Evolutionary conservation across 768 basidiomycete genomes (phyloP).

Genomic region (Russula abietina): DNA sequence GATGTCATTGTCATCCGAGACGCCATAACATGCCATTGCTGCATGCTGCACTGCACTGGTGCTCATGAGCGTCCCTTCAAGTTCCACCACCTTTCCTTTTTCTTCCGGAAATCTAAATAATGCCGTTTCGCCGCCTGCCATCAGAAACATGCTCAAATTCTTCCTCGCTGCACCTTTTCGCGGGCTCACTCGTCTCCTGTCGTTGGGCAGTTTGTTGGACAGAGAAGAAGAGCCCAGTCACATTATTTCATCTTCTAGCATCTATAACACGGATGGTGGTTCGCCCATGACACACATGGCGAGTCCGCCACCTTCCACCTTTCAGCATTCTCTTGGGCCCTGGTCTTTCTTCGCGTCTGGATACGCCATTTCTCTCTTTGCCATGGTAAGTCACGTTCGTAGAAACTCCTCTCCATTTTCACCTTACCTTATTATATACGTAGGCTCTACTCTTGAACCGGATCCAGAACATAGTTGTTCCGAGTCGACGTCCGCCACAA

Average conservation of each 20-base stretch:
- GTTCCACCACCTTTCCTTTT: background rate
- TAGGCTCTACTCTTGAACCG: slow-evolving; percentile 68
- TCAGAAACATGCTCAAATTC: slow-evolving; percentile 6
- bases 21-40: slow-evolving; percentile 6
- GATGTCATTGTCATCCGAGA: background rate
- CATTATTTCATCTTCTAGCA: background rate
- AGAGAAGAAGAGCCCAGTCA: slow-evolving; percentile 7
- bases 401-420: background rate
- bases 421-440: background rate
- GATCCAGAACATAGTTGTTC: slow-evolving; percentile 73
- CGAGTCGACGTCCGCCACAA: slow-evolving; percentile 41
- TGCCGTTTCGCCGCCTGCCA: background rate
- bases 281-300: slow-evolving; percentile 6
- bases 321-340: slow-evolving; percentile 45
- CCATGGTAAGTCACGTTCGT: slow-evolving; percentile 44
- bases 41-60: background rate
- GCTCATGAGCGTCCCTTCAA: slow-evolving; percentile 7
- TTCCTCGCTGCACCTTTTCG: slow-evolving; percentile 3
- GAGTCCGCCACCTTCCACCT: slow-evolving; percentile 17
- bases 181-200: slow-evolving; percentile 8
- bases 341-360: slow-evolving; percentile 71
- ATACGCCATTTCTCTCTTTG: slow-evolving; percentile 59
- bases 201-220: slow-evolving; percentile 10
- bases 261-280: slow-evolving; percentile 10
- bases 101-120: background rate